Conservation (phyloP, 2,329 filamentous ascomycete species). For the Canariomyces notabilis region DNA sequence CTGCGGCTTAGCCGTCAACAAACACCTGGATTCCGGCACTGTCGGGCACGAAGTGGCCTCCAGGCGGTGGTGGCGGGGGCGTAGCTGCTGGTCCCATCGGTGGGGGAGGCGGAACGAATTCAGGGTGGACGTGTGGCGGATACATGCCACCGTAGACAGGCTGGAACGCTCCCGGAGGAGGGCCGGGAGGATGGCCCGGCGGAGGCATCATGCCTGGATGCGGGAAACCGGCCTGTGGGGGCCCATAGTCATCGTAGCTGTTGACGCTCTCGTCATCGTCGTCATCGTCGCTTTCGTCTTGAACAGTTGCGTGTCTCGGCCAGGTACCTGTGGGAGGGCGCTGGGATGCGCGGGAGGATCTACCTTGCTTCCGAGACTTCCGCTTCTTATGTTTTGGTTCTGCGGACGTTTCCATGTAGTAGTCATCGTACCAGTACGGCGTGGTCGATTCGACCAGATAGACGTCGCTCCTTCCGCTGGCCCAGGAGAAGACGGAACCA, state of each 20-base stretch:
- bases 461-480: conserved; percentile 12
- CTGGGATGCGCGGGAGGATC: conserved; percentile 11
- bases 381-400: conserved; percentile 7
- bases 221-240: background rate
- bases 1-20: conserved; percentile 1
- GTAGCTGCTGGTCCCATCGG: background rate
- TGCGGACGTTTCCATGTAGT: too few species aligned
- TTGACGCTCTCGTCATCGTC: conserved; percentile 13
- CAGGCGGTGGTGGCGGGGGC: conserved; percentile 6
- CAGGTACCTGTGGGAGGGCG: conserved; percentile 7
- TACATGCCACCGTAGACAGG: conserved; percentile 6
- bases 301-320: conserved; percentile 8
- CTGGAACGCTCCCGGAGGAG: conserved; percentile 12
- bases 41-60: conserved; percentile 9
- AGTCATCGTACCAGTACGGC: conserved; percentile 11
- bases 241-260: conserved; percentile 9
- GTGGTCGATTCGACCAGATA: conserved; percentile 16
- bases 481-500: conserved; percentile 15
- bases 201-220: conserved; percentile 1
- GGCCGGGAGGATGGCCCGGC: background rate
- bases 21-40: conserved; percentile 11
- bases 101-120: conserved; percentile 4
- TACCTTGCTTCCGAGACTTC: conserved; percentile 10
- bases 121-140: conserved; percentile 1
- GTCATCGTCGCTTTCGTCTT: conserved; percentile 15